Evolutionary conservation across 192 early-diverging fungal species (phyloP).

Genomic region (Rhizoclosmatium globosum): DNA sequence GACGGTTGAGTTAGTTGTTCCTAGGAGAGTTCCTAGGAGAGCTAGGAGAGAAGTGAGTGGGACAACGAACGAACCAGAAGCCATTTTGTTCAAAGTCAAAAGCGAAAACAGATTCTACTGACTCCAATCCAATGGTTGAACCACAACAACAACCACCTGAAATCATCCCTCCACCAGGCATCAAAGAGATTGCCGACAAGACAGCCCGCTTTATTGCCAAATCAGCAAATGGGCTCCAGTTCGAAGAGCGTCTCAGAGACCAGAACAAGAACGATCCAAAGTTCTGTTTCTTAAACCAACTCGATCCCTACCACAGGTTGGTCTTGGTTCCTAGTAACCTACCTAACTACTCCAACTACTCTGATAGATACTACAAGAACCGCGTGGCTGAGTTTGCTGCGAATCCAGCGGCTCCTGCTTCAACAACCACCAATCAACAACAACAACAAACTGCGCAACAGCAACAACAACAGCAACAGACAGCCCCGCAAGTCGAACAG

Average conservation of each 20-base stretch:
- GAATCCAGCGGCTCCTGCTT: constrained; percentile 7
- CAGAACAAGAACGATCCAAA: constrained; percentile 84
- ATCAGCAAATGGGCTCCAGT: constrained; percentile 71
- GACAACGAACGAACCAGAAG: background rate
- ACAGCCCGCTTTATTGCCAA: constrained; percentile 68
- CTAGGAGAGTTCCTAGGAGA: too few relatives aligned
- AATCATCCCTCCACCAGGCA: constrained; percentile 63
- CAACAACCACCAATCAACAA: background rate
- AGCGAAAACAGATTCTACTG: background rate
- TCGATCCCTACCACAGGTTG: constrained; percentile 90
- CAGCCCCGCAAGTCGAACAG: background rate
- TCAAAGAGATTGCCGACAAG: constrained; percentile 60
- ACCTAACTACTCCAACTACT: background rate
- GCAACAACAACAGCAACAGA: constrained; percentile 2
- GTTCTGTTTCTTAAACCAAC: constrained; percentile 91
- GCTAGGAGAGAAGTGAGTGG: background rate
- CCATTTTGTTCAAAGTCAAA: background rate
- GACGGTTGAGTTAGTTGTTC: too few relatives aligned
- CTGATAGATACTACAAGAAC: constrained; percentile 39
- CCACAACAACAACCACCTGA: background rate
- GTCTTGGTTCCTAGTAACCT: background rate
- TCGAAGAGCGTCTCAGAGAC: constrained; percentile 92
- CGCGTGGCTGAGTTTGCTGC: constrained; percentile 9
- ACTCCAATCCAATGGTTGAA: background rate
- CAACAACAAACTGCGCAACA: constrained; percentile 2